A percentile compares a stretch with the other conserved stretches of the same genome.
Conservation (phyloP, 306 rosid species). For the Medicago lupulina region DNA sequence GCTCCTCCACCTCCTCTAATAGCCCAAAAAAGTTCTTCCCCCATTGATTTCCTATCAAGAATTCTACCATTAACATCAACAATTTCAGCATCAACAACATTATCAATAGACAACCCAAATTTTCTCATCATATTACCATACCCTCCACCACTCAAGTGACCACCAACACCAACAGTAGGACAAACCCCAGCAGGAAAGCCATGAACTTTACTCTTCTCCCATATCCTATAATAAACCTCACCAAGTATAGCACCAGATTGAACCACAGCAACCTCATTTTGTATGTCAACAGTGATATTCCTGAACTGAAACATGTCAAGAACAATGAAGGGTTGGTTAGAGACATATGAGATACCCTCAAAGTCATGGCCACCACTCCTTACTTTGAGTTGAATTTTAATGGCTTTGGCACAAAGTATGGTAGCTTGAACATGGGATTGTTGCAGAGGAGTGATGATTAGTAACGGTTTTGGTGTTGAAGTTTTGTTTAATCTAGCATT, state of each 20-base stretch:
- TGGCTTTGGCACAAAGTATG: constrained; percentile 59
- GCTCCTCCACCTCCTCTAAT: constrained; percentile 83
- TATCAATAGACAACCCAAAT: constrained; percentile 68
- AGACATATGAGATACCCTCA: constrained; percentile 75
- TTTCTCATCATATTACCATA: constrained; percentile 77
- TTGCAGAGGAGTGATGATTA: constrained; percentile 60
- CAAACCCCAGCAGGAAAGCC: constrained; percentile 80
- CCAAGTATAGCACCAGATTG: constrained; percentile 79
- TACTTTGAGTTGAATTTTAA: constrained; percentile 60
- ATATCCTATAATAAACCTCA: constrained; percentile 67
- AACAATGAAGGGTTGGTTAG: constrained; percentile 62
- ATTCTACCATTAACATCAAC: constrained; percentile 69
- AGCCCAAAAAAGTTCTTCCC: constrained; percentile 88
- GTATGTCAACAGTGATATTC: constrained; percentile 51
- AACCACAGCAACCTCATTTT: constrained; percentile 57
- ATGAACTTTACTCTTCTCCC: constrained; percentile 65
- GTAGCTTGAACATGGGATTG: constrained; percentile 65
- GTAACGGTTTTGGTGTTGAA: constrained; percentile 65
- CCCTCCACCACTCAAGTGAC: constrained; percentile 85
- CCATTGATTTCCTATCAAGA: constrained; percentile 64
- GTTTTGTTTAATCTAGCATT: constrained; percentile 78
- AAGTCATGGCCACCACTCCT: constrained; percentile 90
- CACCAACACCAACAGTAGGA: constrained; percentile 81
- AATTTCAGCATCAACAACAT: constrained; percentile 69
- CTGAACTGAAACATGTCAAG: constrained; percentile 79